Evolutionary conservation across 176 grass and related monocot species (phyloP).

Genomic region (Otatea glauca): DNA sequence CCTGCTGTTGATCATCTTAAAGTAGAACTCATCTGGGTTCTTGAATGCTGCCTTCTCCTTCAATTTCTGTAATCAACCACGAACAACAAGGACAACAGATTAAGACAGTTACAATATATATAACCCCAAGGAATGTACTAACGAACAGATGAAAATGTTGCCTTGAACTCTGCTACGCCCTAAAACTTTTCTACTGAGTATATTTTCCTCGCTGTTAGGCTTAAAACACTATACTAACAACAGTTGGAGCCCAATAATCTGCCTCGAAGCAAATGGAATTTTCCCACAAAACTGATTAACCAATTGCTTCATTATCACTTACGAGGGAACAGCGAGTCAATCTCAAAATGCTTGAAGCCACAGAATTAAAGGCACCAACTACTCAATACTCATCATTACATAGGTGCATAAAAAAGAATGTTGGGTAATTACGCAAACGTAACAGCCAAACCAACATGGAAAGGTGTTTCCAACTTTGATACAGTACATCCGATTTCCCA

Average conservation of each 20-base stretch:
- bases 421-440: background rate
- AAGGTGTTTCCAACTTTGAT: background rate
- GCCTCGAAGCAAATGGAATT: background rate
- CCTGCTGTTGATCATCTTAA: slow-evolving; percentile 89
- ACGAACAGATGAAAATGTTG: background rate
- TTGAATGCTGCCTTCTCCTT: slow-evolving; percentile 77
- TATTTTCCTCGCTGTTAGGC: too few species aligned
- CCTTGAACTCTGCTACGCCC: too few species aligned
- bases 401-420: background rate
- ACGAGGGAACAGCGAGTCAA: background rate
- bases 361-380: too few species aligned
- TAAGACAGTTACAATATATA: background rate
- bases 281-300: background rate
- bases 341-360: background rate
- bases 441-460: background rate
- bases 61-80: slow-evolving; percentile 58
- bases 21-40: slow-evolving; percentile 96
- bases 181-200: too few species aligned
- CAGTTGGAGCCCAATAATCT: background rate
- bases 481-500: background rate
- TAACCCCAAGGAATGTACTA: background rate
- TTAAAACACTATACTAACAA: too few species aligned
- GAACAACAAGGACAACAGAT: background rate
- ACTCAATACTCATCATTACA: background rate
- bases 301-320: background rate